Percentiles rank a stretch among this genome's conserved stretches.
phyloP scores from a whole-genome alignment of 2,329 filamentous ascomycete species.

The Penicillium frequentans region DNA sequence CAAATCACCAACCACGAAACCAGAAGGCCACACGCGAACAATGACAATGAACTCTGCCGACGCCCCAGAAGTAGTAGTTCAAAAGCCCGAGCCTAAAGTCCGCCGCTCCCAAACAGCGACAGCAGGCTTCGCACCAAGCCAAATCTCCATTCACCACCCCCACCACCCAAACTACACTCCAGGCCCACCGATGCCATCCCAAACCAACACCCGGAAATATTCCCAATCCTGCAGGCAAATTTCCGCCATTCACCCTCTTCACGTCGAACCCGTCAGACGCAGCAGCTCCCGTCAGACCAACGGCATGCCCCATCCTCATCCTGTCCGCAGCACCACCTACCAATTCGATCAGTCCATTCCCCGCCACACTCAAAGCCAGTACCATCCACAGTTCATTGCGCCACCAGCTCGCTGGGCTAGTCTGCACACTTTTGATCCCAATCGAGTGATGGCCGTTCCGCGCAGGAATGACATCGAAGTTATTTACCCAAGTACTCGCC shows the following conservation, averaged over 20 bases:
- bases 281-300: constrained; percentile 6
- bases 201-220: constrained; percentile 17
- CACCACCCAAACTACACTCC: constrained; percentile 27
- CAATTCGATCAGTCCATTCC: constrained; percentile 28
- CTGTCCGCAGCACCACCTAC: constrained; percentile 20
- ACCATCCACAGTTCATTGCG: constrained; percentile 20
- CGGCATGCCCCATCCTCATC: constrained; percentile 3
- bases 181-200: constrained; percentile 4
- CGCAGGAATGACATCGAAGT: constrained; percentile 35
- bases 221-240: constrained; percentile 14
- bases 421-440: constrained; percentile 21
- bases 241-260: constrained; percentile 3
- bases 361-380: constrained; percentile 30
- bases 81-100: constrained; percentile 22
- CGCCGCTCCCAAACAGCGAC: constrained; percentile 26
- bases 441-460: constrained; percentile 21
- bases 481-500: constrained; percentile 35
- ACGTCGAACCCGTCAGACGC: constrained; percentile 9
- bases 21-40: constrained; percentile 20
- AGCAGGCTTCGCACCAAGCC: constrained; percentile 10
- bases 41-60: constrained; percentile 36
- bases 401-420: constrained; percentile 21
- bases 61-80: constrained; percentile 35
- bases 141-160: constrained; percentile 26
- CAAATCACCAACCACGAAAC: background rate